Evolutionary conservation across 331 rosid genomes (phyloP).

Genomic region (Quercus tomentella): DNA sequence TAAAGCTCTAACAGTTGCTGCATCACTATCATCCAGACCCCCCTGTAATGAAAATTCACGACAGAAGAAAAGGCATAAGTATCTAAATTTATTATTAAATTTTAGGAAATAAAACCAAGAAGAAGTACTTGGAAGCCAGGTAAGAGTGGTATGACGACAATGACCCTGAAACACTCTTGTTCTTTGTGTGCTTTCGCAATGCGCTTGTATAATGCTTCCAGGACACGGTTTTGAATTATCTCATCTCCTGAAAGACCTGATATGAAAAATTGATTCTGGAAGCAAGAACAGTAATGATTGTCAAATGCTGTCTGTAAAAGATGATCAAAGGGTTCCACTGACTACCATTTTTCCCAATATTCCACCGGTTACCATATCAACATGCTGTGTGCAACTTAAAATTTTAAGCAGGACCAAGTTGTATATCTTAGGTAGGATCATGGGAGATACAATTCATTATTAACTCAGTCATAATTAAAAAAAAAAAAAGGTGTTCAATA

Average conservation of each 20-base stretch:
- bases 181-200: slow-evolving; percentile 78
- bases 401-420: slow-evolving; percentile 1
- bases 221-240: slow-evolving; percentile 78
- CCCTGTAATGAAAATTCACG: slow-evolving; percentile 50
- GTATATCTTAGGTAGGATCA: slow-evolving; percentile 9
- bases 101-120: neutral
- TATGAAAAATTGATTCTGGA: slow-evolving; percentile 95
- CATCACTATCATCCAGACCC: slow-evolving; percentile 93
- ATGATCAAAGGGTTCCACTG: neutral
- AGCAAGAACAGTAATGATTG: slow-evolving; percentile 11
- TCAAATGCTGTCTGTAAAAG: neutral
- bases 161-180: slow-evolving; percentile 74
- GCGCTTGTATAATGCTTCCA: slow-evolving; percentile 75
- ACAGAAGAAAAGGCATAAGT: neutral
- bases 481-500: neutral
- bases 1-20: slow-evolving; percentile 98
- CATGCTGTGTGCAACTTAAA: neutral
- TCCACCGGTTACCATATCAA: neutral
- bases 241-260: slow-evolving; percentile 95
- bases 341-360: neutral
- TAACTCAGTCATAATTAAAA: neutral
- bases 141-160: slow-evolving; percentile 87
- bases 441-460: neutral
- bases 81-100: neutral
- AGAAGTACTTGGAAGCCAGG: slow-evolving; percentile 78